Percentiles rank a stretch among this genome's conserved stretches.
Evolutionary conservation across 2,329 filamentous ascomycete genomes (phyloP).

Genomic region (Venturiaceae sp.): DNA sequence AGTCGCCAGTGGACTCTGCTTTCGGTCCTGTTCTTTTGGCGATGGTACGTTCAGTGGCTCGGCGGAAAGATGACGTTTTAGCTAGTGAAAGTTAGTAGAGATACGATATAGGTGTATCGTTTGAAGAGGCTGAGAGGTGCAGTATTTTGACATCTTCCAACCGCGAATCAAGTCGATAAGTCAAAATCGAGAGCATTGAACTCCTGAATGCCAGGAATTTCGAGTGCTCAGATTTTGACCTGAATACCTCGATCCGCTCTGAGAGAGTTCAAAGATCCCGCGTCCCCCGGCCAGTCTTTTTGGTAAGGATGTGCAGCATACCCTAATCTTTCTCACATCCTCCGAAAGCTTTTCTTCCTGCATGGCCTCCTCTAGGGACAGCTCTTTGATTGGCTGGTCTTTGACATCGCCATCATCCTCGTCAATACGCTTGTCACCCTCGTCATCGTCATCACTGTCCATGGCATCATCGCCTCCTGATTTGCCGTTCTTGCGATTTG

Average conservation of each 20-base stretch:
- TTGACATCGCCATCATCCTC: slow-evolving; percentile 39
- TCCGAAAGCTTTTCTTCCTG: slow-evolving; percentile 68
- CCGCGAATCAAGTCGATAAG: too few species aligned
- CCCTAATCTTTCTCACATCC: slow-evolving; percentile 72
- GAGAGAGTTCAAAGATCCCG: too few species aligned
- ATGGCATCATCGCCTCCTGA: slow-evolving; percentile 44
- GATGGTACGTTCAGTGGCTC: slow-evolving; percentile 43
- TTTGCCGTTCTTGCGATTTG: slow-evolving; percentile 34
- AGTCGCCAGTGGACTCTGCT: slow-evolving; percentile 13
- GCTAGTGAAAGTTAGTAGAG: slow-evolving; percentile 33
- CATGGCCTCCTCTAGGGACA: slow-evolving; percentile 62
- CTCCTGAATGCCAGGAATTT: slow-evolving; percentile 13
- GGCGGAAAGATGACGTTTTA: slow-evolving; percentile 71
- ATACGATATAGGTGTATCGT: background rate
- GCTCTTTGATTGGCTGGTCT: slow-evolving; percentile 29
- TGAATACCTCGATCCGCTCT: background rate
- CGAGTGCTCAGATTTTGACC: background rate
- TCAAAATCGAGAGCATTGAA: too few species aligned
- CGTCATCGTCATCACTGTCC: slow-evolving; percentile 65
- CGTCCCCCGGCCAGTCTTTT: slow-evolving; percentile 14
- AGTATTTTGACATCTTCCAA: too few species aligned
- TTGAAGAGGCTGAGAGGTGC: too few species aligned
- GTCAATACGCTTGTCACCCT: slow-evolving; percentile 51
- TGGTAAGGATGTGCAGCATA: slow-evolving; percentile 29
- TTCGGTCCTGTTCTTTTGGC: slow-evolving; percentile 2